These are phyloP conservation scores for Ustilago tritici DNA, from an alignment of 1,284 basidiomycete genomes.

Conservation along the genomic window DNA sequence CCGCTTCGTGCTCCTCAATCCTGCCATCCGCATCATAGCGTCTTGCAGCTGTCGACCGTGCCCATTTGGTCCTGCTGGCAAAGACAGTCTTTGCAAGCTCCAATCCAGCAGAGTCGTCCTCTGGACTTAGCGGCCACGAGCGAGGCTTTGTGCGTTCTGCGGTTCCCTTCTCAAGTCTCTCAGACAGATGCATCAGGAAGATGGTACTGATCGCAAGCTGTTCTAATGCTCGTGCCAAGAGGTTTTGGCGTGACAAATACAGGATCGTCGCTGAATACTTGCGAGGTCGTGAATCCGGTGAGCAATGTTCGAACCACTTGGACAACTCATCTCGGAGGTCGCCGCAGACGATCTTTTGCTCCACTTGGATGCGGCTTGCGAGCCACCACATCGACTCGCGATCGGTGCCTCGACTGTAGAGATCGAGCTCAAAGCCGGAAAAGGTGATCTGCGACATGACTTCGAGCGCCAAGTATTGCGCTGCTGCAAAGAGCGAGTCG, in stretches of 20 bases:
- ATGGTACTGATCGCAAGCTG: conserved; percentile 27
- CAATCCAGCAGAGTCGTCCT: conserved; percentile 4
- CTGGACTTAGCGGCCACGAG: conserved; percentile 11
- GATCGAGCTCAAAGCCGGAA: conserved; percentile 81
- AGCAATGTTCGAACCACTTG: conserved; percentile 12
- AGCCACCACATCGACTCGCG: conserved; percentile 50
- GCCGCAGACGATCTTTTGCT: conserved; percentile 38
- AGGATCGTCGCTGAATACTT: conserved; percentile 15
- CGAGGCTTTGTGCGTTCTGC: background rate
- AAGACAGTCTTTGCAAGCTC: conserved; percentile 29
- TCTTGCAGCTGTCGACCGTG: conserved; percentile 6
- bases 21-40: background rate
- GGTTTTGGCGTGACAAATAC: conserved; percentile 35
- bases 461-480: conserved; percentile 75
- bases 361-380: conserved; percentile 41
- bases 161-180: background rate
- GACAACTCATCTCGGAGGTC: conserved; percentile 40
- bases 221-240: conserved; percentile 34
- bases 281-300: conserved; percentile 16
- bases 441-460: conserved; percentile 78
- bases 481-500: conserved; percentile 71
- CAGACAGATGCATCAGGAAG: conserved; percentile 21
- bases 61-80: conserved; percentile 40
- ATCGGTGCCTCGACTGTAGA: conserved; percentile 74
- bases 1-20: background rate